Conservation (phyloP, 148 eudicot genomes). For the Rhododendron ferrugineum region DNA sequence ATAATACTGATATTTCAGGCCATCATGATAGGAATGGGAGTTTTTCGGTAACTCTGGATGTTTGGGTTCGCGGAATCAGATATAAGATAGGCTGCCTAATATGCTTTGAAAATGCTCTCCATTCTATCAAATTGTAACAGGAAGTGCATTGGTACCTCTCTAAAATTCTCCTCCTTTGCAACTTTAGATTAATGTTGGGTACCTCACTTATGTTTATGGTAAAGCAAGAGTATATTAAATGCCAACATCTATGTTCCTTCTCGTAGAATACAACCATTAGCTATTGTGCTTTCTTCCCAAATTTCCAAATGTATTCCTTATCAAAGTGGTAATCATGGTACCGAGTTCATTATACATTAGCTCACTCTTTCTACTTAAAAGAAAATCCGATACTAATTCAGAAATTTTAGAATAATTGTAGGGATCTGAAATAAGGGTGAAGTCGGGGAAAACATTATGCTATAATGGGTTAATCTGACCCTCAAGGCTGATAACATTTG, state of each 20-base stretch:
- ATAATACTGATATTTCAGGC: background rate
- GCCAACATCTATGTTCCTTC: background rate
- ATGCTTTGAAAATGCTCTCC: too few relatives aligned
- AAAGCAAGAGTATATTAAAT: background rate
- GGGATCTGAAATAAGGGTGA: background rate
- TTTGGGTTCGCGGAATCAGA: too few relatives aligned
- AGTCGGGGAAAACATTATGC: background rate
- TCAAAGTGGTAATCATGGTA: background rate
- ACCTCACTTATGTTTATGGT: background rate
- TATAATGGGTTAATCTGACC: background rate
- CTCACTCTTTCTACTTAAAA: background rate
- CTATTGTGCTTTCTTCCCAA: background rate
- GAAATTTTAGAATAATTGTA: background rate
- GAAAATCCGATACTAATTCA: background rate
- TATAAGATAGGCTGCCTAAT: too few relatives aligned
- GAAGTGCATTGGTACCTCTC: background rate
- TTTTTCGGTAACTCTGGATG: too few relatives aligned
- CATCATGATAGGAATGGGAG: background rate
- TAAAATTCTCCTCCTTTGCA: background rate
- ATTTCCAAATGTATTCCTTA: background rate
- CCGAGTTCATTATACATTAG: background rate
- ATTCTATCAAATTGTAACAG: background rate
- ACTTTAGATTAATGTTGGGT: background rate
- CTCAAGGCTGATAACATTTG: background rate
- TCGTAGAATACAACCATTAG: background rate